Base-by-base conservation (phyloP, 2,329 filamentous ascomycete species). In the Phialophora macrospora region DNA sequence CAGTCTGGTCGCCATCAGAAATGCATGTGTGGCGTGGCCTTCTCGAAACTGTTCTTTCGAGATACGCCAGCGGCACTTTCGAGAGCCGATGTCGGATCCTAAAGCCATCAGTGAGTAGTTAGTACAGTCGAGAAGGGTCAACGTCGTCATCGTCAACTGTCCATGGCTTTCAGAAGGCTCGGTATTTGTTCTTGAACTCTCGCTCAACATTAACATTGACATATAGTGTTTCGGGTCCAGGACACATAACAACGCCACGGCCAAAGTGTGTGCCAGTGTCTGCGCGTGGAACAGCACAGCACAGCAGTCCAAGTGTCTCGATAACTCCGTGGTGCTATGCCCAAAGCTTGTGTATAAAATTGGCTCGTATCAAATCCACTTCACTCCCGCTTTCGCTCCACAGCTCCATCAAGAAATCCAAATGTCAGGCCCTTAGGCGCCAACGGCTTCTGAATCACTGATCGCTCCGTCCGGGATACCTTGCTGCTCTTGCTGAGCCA, bases 401-500 rank as follows among this genome's bases (percentile, higher is more conserved):
- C 28, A 20, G 24, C 8, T 55, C 24, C 52, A 55, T 11, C 28
- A 17, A 34, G 7, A 20, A 22, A 30, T 55, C 28, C 24, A 34
- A 20, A 55, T 30, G 22, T 14, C 51, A 28, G 46, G 6, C 34
- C 28, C 58, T 32, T 41, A 49, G n/a, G 58, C 48, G n/a, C 32
- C 48, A 30, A 52, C 58, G 34, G 62, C 66, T 62, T 73, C 68
- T 20, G 32, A 38, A 46, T 73, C 72, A 56, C 64, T 66, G 14
- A 70, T 63, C 8, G 57, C 67, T 11, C 63, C 71, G 62, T 73
- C 70, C 75, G 77, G 57, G 74, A 87, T 34, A 56, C 92, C 90
- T 68, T 90, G 80, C 81, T 92, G 94, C 80, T 96, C 92, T 80
- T 96, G 92, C 78, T 98, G 94, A 64, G 93, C 92, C 75, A 98